A percentile compares a stretch with the other conserved stretches of the same genome.
Evolutionary conservation across 768 basidiomycete genomes (phyloP).

Genomic region (Boletus vinaceobasis): DNA sequence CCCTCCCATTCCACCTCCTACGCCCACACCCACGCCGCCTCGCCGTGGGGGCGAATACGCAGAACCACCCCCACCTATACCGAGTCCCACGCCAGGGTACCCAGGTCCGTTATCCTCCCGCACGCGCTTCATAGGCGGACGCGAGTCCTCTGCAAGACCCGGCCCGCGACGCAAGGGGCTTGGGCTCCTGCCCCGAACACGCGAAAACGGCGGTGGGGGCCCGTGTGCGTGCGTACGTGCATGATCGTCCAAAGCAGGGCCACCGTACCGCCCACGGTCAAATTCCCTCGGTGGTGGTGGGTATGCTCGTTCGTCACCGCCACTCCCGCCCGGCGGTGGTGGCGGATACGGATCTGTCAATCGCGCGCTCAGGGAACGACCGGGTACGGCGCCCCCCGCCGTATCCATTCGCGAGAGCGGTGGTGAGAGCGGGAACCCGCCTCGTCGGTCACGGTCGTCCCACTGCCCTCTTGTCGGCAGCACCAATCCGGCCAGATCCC

Average conservation of each 20-base stretch:
- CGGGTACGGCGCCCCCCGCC: constrained; percentile 1
- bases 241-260: constrained; percentile 11
- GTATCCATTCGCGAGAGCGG: constrained; percentile 20
- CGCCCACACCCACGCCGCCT: not conserved
- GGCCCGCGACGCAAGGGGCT: constrained; percentile 36
- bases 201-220: constrained; percentile 27
- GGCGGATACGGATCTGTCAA: constrained; percentile 27
- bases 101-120: constrained; percentile 41
- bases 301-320: constrained; percentile 27
- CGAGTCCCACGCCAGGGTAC: constrained; percentile 1
- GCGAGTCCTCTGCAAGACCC: constrained; percentile 33
- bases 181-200: constrained; percentile 45
- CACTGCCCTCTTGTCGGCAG: constrained; percentile 32
- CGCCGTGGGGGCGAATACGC: constrained; percentile 34
- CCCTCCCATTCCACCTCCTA: not conserved
- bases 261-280: constrained; percentile 29
- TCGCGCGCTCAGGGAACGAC: constrained; percentile 28
- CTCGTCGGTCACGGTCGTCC: constrained; percentile 41
- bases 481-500: constrained; percentile 3
- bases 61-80: not conserved
- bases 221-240: constrained; percentile 8
- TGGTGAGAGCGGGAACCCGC: constrained; percentile 20
- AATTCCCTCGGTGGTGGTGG: constrained; percentile 22
- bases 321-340: not conserved
- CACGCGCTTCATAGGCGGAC: constrained; percentile 44